A percentile compares a stretch with the other conserved stretches of the same genome.
Conservation (phyloP, 495 filamentous ascomycete species). For the Neurospora sp. region DNA sequence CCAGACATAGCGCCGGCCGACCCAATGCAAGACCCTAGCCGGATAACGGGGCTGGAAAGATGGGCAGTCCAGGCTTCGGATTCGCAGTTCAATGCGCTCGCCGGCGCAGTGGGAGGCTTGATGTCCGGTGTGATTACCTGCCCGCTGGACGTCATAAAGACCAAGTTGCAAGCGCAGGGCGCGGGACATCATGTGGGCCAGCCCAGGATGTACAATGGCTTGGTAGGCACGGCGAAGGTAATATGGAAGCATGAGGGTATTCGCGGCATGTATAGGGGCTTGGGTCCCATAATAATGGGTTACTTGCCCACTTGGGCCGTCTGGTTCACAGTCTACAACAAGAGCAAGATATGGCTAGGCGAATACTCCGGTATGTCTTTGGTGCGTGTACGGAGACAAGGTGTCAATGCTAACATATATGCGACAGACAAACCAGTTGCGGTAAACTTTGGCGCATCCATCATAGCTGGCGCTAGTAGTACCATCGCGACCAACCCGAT, state of each 20-base stretch:
- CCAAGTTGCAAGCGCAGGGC: conserved; percentile 92
- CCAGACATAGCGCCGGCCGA: conserved; percentile 2
- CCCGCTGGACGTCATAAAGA: conserved; percentile 98
- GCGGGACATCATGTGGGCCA: conserved; percentile 45
- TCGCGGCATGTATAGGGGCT: conserved; percentile 82
- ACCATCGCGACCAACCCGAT: conserved; percentile 98
- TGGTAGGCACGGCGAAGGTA: conserved; percentile 71
- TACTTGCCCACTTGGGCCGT: conserved; percentile 98
- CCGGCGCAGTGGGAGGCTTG: conserved; percentile 80
- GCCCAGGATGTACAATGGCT: conserved; percentile 63
- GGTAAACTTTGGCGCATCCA: conserved; percentile 61
- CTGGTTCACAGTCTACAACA: conserved; percentile 92
- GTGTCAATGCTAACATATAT: conserved; percentile 2
- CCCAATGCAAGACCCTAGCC: conserved; percentile 23
- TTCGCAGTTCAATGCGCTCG: conserved; percentile 51
- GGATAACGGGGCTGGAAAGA: conserved; percentile 47
- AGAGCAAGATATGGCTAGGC: conserved; percentile 62
- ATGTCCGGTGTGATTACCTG: conserved; percentile 92
- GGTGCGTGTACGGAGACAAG: not conserved
- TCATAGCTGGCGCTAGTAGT: conserved; percentile 83
- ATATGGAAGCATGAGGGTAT: conserved; percentile 87
- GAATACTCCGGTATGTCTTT: conserved; percentile 24
- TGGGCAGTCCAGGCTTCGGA: conserved; percentile 39
- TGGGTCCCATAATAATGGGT: conserved; percentile 88
- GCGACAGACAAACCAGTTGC: conserved; percentile 29